phyloP scores from a whole-genome alignment of 768 basidiomycete genomes.

The Russula sp. region DNA sequence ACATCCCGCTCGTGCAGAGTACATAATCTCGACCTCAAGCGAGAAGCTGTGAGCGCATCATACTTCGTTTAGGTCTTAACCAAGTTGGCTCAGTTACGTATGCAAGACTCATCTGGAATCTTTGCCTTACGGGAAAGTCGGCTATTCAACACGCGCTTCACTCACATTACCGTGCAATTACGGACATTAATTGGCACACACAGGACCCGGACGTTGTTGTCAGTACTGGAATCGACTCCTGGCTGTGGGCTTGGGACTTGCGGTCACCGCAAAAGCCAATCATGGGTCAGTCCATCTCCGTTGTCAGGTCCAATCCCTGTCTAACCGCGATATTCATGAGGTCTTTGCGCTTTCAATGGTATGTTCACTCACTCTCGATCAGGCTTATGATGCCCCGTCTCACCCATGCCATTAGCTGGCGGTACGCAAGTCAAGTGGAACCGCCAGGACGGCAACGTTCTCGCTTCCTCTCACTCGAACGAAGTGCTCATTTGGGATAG shows the following conservation, averaged over 20 bases:
- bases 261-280: constrained; percentile 49
- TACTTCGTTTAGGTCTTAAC: background rate
- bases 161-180: constrained; percentile 91
- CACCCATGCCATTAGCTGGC: constrained; percentile 41
- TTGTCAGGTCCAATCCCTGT: background rate
- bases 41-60: constrained; percentile 63
- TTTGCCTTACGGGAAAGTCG: constrained; percentile 63
- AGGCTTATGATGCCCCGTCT: background rate
- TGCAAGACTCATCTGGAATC: constrained; percentile 85
- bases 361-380: constrained; percentile 18
- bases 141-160: constrained; percentile 80
- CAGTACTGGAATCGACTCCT: constrained; percentile 89
- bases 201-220: constrained; percentile 77
- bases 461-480: constrained; percentile 86
- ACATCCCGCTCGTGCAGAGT: constrained; percentile 64
- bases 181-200: constrained; percentile 97
- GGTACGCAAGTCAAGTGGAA: constrained; percentile 99
- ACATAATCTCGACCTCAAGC: constrained; percentile 82
- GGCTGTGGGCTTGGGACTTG: constrained; percentile 93
- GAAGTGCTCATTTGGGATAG: constrained; percentile 93
- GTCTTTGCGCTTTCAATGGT: constrained; percentile 56
- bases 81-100: background rate
- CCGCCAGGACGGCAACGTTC: constrained; percentile 70
- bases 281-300: constrained; percentile 38
- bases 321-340: constrained; percentile 22